Evolutionary conservation across 768 basidiomycete genomes (phyloP), one percentile per base, ranked within the genome.

Genomic region (Goffeauzyma gilvescens): DNA sequence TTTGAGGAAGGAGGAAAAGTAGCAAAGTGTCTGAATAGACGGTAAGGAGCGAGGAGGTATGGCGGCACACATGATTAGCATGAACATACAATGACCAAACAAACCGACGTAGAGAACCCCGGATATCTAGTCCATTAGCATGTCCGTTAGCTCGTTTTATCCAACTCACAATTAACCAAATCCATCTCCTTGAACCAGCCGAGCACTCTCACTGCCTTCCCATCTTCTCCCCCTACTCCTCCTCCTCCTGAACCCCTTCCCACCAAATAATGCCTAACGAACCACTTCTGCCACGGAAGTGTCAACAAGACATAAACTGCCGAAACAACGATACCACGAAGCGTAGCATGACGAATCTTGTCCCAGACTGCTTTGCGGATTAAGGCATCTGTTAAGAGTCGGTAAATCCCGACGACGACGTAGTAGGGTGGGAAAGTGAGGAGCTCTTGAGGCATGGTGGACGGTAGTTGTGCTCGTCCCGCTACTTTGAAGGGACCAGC

Each of bases 391-490:
- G 79, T 83, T 54, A 75, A 70, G 5, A 93, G 67, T 22, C 86
- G 68, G 62, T 89, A 90, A 14, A 76, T 72, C 0, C 86, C 86
- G 0, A 93, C 84, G 4, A 83, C 62, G 34, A 78, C 75, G 59
- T 93, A 93, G 2, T 78, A 76, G 0, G 86, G 81, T 0, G 83
- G 76, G 50, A 85, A 79, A 32, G 75, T 67, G 40, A 90, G 71
- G 22, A 67, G 50, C 43, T 65, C 64, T 32, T 57, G 58, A 1
- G 66, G 66, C 66, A 66, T 66, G 9, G 15, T 44, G 42, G 25
- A 34, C n/a, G n/a, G n/a, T n/a, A n/a, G n/a, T n/a, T n/a, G n/a
- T n/a, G n/a, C n/a, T n/a, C n/a, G n/a, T n/a, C n/a, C n/a, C n/a
- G n/a, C n/a, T n/a, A n/a, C n/a, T n/a, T n/a, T n/a, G n/a, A n/a